Base-by-base conservation (phyloP, 2,329 filamentous ascomycete species). In the Massarina eburnea region DNA sequence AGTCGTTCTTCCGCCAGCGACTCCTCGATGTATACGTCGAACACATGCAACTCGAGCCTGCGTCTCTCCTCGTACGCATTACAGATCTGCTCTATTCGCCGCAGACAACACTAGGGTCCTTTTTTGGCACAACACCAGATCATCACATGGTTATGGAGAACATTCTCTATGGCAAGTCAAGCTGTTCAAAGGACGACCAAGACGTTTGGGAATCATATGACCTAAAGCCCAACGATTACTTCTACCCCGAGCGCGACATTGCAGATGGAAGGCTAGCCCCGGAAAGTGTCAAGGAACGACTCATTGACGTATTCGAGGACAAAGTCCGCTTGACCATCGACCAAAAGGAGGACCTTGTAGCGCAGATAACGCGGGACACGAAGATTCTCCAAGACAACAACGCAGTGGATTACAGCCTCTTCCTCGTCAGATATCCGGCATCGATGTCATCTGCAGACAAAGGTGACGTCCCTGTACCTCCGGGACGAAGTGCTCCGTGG, bases 81-180 rank as follows among this genome's bases (percentile, higher is more conserved):
- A 86, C 82, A 19, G 85, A 90, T 63, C 82, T 89, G 46, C 73
- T 89, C 0, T 77, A 81, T 41, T 76, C 78, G 0, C 75, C 78
- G 0, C 75, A 78, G 8, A 56, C 68, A 0, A 82, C 83, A 0
- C 59, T 90, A 1, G 86, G 86, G 1, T 76, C 79, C 1, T 56
- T 83, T 0, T 54, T 88, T 0, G 78, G 83, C 4, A 69, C 78
- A 1, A 81, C 84, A 0, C 86, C 87, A 0, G 82, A 81, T 1
- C 85, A 89, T 54, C 86, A 89, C 59, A 86, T 90, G 48, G 76
- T 90, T 58, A 90, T 90, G 87, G 86, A 89, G 64, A 90, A 90
- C 60, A 74, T 88, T 2, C 72, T 89, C 19, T 81, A 80, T 50
- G 86, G 85, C 1, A 77, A 82, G 51, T 72, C 59, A 2, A 59